Evolutionary conservation across 306 rosid species (phyloP), one percentile per base, ranked within the genome.

Genomic region (Mimosa bimucronata): DNA sequence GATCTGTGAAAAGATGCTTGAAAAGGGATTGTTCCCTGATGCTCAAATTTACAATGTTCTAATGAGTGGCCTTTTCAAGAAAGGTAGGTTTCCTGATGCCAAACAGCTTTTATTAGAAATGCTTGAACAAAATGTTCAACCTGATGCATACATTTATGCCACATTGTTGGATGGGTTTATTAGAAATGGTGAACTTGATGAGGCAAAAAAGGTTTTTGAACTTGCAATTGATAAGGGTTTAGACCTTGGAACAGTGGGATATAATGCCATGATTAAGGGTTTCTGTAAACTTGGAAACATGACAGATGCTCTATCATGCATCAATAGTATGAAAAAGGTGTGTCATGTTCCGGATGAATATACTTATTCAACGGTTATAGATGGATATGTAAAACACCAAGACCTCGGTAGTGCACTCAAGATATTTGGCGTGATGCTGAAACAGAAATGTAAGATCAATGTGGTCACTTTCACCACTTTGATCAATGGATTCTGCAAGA

Each of bases 231-330:
- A 80, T 58, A 79, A 84, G 79, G 93, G 90, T 80, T 52, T 85
- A 69, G 89, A 83, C 73, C 97, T 89, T 55, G 94, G 88, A 71
- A 46, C 84, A 73, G 97, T 91, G 19, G 97, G 88, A 25, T 94
- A 88, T 71, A 94, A 94, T 85, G 90, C 91, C 84, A 89, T 90
- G 94, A 90, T 94, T 71, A 92, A 92, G 83, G 97, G 97, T 79
- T 89, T 86, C 68, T 94, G 96, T 85, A 94, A 86, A 89, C 81
- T 82, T n/a, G 94, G 97, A 68, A 84, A 74, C 88, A 90, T 94
- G 90, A 76, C 61, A 21, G 87, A 92, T 78, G 97, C 97, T 73
- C 55, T 89, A 12, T 80, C 87, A 29, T 89, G 87, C 83, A 55
- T 88, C 38, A 74, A 79, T 66, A 84, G 88, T 83, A 85, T 90